Percentiles rank a stretch among this genome's conserved stretches.
Evolutionary conservation across 1,284 basidiomycete species (phyloP).

Genomic region (Athelia sp.): DNA sequence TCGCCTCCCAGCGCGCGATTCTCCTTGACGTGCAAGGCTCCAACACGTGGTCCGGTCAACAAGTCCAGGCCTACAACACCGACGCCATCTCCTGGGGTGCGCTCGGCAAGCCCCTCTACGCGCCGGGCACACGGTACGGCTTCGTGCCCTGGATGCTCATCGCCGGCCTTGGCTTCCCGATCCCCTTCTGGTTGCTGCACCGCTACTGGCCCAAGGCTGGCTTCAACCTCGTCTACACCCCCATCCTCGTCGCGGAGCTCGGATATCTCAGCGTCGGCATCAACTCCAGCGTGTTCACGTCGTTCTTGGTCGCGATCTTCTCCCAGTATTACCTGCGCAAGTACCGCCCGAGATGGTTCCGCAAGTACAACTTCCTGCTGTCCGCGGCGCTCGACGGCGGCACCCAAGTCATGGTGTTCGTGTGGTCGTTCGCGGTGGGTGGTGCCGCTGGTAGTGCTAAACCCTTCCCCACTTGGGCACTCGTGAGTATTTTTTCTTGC

Average conservation of each 20-base stretch:
- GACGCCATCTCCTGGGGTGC: slow-evolving; percentile 53
- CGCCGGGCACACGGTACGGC: slow-evolving; percentile 38
- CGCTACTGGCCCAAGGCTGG: slow-evolving; percentile 27
- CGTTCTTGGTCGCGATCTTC: slow-evolving; percentile 39
- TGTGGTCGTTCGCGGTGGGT: slow-evolving; percentile 61
- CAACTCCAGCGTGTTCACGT: slow-evolving; percentile 43
- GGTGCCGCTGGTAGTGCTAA: slow-evolving; percentile 55
- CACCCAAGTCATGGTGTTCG: slow-evolving; percentile 42
- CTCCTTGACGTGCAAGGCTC: slow-evolving; percentile 37
- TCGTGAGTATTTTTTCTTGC: neutral
- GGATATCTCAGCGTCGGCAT: slow-evolving; percentile 51
- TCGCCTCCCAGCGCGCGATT: slow-evolving; percentile 35
- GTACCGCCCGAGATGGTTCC: slow-evolving; percentile 41
- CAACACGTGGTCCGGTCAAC: slow-evolving; percentile 49
- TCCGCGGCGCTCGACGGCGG: slow-evolving; percentile 44
- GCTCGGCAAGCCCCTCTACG: slow-evolving; percentile 43
- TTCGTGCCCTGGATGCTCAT: slow-evolving; percentile 21
- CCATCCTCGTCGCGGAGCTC: slow-evolving; percentile 28
- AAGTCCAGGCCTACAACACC: slow-evolving; percentile 51
- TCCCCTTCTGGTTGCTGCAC: slow-evolving; percentile 47
- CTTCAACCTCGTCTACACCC: slow-evolving; percentile 42
- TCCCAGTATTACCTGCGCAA: slow-evolving; percentile 47
- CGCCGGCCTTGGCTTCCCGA: slow-evolving; percentile 42
- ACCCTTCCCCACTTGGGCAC: slow-evolving; percentile 42
- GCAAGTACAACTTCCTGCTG: slow-evolving; percentile 45